These are phyloP conservation scores for Claviceps africana DNA, from an alignment of 2,329 filamentous ascomycete species.

Conservation along the genomic window DNA sequence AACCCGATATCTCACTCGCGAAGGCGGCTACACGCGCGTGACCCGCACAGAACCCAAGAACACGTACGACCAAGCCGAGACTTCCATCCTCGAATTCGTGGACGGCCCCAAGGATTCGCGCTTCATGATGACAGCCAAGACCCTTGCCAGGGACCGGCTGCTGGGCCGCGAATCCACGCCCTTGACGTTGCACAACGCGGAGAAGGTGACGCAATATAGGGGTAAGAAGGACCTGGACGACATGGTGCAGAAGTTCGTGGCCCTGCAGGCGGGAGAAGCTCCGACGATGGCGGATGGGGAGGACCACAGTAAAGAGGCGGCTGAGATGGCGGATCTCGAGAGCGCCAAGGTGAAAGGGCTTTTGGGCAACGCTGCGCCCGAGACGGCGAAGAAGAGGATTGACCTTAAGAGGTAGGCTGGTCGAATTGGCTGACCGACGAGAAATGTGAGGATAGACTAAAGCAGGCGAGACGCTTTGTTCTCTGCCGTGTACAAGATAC, in stretches of 20 bases:
- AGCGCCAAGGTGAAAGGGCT: constrained; percentile 19
- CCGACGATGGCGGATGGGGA: constrained; percentile 7
- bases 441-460: not conserved
- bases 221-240: constrained; percentile 55
- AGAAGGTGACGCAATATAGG: constrained; percentile 70
- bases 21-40: constrained; percentile 90
- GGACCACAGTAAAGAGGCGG: constrained; percentile 10
- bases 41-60: constrained; percentile 82
- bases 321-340: constrained; percentile 14
- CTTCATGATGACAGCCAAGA: constrained; percentile 83
- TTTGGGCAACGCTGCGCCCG: constrained; percentile 17
- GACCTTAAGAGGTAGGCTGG: not conserved
- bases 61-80: constrained; percentile 69
- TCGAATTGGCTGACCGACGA: not conserved
- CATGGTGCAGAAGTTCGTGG: constrained; percentile 36
- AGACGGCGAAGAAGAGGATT: constrained; percentile 10
- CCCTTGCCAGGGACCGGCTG: constrained; percentile 51
- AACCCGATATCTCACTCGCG: constrained; percentile 61
- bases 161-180: constrained; percentile 48
- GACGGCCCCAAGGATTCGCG: constrained; percentile 89
- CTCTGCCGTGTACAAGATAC: not conserved
- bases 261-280: constrained; percentile 6
- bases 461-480: not conserved
- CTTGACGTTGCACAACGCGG: constrained; percentile 63
- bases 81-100: constrained; percentile 85